phyloP scores from a whole-genome alignment of 2,329 filamentous ascomycete genomes.

The Colletotrichum zoysiae region DNA sequence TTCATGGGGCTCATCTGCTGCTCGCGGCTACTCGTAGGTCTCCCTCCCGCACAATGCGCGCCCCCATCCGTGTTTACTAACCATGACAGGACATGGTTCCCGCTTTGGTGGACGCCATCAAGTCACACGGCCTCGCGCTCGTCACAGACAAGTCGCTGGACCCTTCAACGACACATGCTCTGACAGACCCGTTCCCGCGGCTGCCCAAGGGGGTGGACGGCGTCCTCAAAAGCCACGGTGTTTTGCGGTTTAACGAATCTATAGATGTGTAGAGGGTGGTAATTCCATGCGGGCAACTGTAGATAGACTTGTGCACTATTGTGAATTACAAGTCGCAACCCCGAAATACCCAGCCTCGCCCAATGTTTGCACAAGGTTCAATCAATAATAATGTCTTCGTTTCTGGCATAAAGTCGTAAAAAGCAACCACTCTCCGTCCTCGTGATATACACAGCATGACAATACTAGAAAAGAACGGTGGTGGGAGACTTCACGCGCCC shows the following conservation, averaged over 20 bases:
- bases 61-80: conserved; percentile 34
- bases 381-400: conserved; percentile 11
- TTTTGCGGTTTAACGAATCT: conserved; percentile 92
- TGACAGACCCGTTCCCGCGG: conserved; percentile 66
- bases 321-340: conserved; percentile 4
- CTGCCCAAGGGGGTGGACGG: conserved; percentile 89
- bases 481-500: conserved; percentile 63
- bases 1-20: conserved; percentile 97
- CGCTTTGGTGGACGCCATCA: conserved; percentile 91
- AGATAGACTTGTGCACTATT: conserved; percentile 32
- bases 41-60: neutral
- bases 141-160: conserved; percentile 87
- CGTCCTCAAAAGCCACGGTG: conserved; percentile 84
- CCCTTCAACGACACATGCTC: conserved; percentile 54
- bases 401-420: conserved; percentile 36
- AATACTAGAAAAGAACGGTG: neutral
- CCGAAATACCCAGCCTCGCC: neutral
- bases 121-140: conserved; percentile 91
- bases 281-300: conserved; percentile 16
- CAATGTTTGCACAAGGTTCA: neutral
- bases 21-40: conserved; percentile 83
- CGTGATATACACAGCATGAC: neutral
- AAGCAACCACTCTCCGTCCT: neutral
- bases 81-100: conserved; percentile 86
- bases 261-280: conserved; percentile 74